Base-by-base conservation (phyloP, 257 asterid genomes). In the Misopates orontium region DNA sequence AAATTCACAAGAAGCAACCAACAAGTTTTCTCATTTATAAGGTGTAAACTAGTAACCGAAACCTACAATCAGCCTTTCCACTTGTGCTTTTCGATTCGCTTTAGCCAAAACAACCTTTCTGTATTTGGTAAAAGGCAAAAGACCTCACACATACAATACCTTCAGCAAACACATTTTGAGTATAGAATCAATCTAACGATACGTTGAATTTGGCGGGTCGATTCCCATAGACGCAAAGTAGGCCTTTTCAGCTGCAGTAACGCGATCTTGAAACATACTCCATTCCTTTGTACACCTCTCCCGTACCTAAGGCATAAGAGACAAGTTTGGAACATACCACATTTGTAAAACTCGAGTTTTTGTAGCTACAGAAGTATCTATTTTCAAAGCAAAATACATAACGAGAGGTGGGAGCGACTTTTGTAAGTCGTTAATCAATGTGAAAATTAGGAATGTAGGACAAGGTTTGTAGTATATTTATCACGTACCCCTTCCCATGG, bases 401-500 rank as follows among this genome's bases (percentile, higher is more conserved):
- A n/a, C n/a, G n/a, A n/a, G n/a, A n/a, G n/a, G n/a, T n/a, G n/a
- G n/a, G n/a, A n/a, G n/a, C n/a, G n/a, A n/a, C n/a, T n/a, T n/a
- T n/a, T n/a, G n/a, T n/a, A n/a, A n/a, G n/a, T n/a, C n/a, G n/a
- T n/a, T n/a, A n/a, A n/a, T n/a, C n/a, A n/a, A n/a, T n/a, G n/a
- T n/a, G n/a, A n/a, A n/a, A n/a, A n/a, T n/a, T n/a, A n/a, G n/a
- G n/a, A n/a, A n/a, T n/a, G 7, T 28, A 28, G 4, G 36, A 28
- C 36, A 3, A 28, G 3, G 36, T 3, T 2, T 28, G 7, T 28
- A 28, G 3, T 28, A 28, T 2, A 7, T 28, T 28, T 36, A 56
- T 58, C 14, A 64, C 81, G 16, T 87, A 93, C 98, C 96, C 98
- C 97, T 90, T 87, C 96, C 98, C 97, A 87, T 39, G 98, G 91